Conservation (phyloP, 495 filamentous ascomycete genomes). For the Neurospora sp. region DNA sequence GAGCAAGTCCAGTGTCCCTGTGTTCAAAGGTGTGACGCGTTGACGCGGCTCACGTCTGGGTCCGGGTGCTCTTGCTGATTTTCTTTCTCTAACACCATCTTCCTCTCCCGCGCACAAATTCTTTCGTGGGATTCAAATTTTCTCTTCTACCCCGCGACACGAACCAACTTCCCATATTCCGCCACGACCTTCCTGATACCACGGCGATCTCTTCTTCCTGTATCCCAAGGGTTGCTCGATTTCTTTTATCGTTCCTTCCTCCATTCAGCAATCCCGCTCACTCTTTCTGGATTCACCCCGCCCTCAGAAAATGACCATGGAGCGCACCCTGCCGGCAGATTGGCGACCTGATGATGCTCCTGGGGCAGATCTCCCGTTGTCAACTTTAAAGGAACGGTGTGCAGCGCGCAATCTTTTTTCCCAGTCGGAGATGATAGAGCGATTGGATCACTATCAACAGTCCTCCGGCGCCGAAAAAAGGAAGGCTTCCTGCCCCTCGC, state of each 20-base stretch:
- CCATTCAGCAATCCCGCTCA: not conserved
- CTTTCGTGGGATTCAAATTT: not conserved
- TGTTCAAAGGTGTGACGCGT: not conserved
- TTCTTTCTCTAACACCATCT: not conserved
- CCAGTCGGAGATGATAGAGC: not conserved
- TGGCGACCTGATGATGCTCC: not conserved
- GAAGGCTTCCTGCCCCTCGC: not conserved
- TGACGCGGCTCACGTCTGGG: not conserved
- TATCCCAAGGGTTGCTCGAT: not conserved
- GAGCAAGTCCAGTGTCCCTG: not conserved
- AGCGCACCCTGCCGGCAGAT: not conserved
- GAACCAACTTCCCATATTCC: not conserved
- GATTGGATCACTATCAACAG: not conserved
- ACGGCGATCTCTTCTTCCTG: not conserved
- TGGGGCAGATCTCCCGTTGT: not conserved
- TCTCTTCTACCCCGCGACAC: not conserved
- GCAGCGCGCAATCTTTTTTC: not conserved
- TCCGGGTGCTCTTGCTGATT: not conserved
- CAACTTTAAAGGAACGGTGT: not conserved
- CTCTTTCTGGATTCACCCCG: not conserved
- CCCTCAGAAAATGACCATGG: not conserved
- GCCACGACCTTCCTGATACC: not conserved
- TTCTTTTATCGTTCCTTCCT: not conserved
- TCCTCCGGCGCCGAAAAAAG: not conserved
- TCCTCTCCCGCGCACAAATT: not conserved